Base-by-base conservation (phyloP, 805 yeast genomes). In the Candida ulmi region DNA sequence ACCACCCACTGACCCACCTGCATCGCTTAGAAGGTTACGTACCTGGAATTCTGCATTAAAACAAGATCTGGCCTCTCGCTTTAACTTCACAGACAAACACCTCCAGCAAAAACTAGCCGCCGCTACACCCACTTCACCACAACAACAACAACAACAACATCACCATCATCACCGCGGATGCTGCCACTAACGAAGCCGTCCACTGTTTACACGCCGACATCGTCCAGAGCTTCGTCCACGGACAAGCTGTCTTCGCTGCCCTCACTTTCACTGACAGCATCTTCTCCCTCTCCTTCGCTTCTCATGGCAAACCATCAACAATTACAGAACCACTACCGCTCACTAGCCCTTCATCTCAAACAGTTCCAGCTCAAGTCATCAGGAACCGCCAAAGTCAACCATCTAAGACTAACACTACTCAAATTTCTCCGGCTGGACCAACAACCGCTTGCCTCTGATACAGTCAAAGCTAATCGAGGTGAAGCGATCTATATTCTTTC, bases 391-490 rank as follows among this genome's bases (percentile, higher is more conserved):
- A 41, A 37, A 11, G 37, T 47, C 21, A 48, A 48, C 24, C 38
- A 37, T 17, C 15, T 48, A 15, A 40, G 52, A 12, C 30, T 46
- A 8, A 38, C 48, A 2, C 24, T 48, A 12, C 36, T 48, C n/a
- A 38, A 42, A 24, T 44, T 42, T 15, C 33, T 48, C 6, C 37
- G 52, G 24, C 23, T 44, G 9, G 40, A 42, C 3, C 31, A 35
- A 17, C 18, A 39, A 16, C 42, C 31, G 11, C 18, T 28, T 7
- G 24, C 9, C 24, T 7, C 24, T 21, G 28, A 26, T 5, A 26
- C 15, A 26, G 13, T 11, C n/a, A 13, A 26, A 11, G 13, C 11
- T 9, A 13, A 26, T 26, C 28, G 12, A 12, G 15, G 28, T 11
- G n/a, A 18, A 19, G 34, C 26, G 5, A 31, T n/a, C 4, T 3